Evolutionary conservation across 2,329 filamentous ascomycete genomes (phyloP).

Genomic region (Calonectria pteridis): DNA sequence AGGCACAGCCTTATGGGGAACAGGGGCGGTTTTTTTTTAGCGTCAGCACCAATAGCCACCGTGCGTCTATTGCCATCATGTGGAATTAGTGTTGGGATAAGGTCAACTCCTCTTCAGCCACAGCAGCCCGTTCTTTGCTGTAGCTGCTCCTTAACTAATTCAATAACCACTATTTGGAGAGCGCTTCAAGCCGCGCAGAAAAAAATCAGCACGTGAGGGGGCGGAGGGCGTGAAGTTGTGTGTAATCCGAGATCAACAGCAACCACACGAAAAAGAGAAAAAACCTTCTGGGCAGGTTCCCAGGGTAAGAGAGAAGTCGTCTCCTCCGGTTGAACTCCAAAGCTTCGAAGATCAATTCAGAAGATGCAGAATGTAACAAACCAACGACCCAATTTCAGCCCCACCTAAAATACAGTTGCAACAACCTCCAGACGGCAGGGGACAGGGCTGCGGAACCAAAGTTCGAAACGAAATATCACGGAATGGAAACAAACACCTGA

Average conservation of each 20-base stretch:
- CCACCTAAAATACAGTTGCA: not conserved
- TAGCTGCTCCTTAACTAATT: not conserved
- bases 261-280: not conserved
- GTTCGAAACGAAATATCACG: conserved; percentile 16
- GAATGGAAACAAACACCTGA: conserved; percentile 1
- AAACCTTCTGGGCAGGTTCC: not conserved
- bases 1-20: conserved; percentile 42
- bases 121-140: not conserved
- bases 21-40: conserved; percentile 33
- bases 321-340: not conserved
- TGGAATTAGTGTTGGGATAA: not conserved
- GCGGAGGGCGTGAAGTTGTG: not conserved
- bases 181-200: not conserved
- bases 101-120: conserved; percentile 11
- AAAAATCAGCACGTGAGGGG: conserved; percentile 12
- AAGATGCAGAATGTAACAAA: not conserved
- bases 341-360: not conserved
- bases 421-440: not conserved
- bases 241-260: not conserved
- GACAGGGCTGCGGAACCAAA: conserved; percentile 1
- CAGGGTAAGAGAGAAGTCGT: not conserved
- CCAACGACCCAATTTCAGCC: not conserved
- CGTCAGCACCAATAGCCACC: conserved; percentile 33
- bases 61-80: conserved; percentile 20
- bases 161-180: not conserved